Percentiles rank a stretch among this genome's conserved stretches.
Evolutionary conservation across 2,329 filamentous ascomycete genomes (phyloP).

Genomic region (Lomentospora prolificans): DNA sequence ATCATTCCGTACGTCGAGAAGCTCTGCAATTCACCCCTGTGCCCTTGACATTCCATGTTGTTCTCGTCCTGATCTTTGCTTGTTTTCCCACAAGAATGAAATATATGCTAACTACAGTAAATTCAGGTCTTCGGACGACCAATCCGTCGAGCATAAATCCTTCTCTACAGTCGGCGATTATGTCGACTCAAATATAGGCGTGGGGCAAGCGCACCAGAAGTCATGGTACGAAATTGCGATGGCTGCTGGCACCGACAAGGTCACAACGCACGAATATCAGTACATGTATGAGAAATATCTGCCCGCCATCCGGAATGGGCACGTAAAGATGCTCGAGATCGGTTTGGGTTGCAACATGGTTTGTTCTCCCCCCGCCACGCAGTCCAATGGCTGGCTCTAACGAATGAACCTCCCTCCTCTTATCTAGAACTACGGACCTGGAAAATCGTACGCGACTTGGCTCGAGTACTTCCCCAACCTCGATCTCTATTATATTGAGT

Average conservation of each 20-base stretch:
- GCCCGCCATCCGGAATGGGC: constrained; percentile 19
- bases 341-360: constrained; percentile 30
- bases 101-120: neutral
- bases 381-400: too few relatives aligned
- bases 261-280: constrained; percentile 27
- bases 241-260: constrained; percentile 28
- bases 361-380: constrained; percentile 4
- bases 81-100: neutral
- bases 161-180: too few relatives aligned
- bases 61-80: neutral
- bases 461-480: constrained; percentile 27
- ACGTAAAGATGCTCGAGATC: constrained; percentile 30
- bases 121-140: neutral
- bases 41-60: neutral
- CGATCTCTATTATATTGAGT: constrained; percentile 32
- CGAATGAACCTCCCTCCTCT: too few relatives aligned
- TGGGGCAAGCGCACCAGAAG: neutral
- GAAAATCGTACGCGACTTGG: constrained; percentile 29
- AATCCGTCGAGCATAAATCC: neutral
- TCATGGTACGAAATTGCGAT: constrained; percentile 16
- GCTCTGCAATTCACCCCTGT: neutral
- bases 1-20: neutral
- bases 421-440: constrained; percentile 26
- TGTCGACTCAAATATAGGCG: too few relatives aligned
- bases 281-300: constrained; percentile 31